Conservation (phyloP, 805 yeast genomes). For the Cyberlindnera mississippiensis region DNA sequence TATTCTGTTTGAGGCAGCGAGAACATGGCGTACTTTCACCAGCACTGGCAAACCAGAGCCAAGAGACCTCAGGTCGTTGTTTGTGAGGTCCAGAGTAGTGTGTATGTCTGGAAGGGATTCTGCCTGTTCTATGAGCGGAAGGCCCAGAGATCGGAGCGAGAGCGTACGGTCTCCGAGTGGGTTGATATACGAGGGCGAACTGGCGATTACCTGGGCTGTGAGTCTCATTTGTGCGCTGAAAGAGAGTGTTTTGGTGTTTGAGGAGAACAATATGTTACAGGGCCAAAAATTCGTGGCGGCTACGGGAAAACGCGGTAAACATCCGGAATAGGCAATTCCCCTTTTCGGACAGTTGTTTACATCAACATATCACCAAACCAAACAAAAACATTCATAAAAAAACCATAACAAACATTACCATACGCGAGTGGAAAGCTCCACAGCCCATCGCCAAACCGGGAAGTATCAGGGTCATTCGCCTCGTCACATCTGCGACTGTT, state of each 20-base stretch:
- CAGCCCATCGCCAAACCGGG: too few relatives aligned
- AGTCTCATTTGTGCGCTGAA: constrained; percentile 40
- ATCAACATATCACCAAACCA: too few relatives aligned
- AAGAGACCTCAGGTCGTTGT: constrained; percentile 62
- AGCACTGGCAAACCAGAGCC: constrained; percentile 39
- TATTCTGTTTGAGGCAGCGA: constrained; percentile 64
- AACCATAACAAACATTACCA: too few relatives aligned
- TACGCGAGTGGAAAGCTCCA: too few relatives aligned
- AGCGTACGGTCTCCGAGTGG: constrained; percentile 40
- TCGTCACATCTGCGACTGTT: background rate
- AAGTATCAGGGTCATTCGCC: too few relatives aligned
- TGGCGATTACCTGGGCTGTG: constrained; percentile 44
- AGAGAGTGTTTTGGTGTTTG: too few relatives aligned
- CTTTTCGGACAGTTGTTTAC: too few relatives aligned
- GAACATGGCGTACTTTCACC: constrained; percentile 43
- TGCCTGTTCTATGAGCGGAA: constrained; percentile 42
- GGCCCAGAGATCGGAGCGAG: constrained; percentile 36
- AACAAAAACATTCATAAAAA: too few relatives aligned
- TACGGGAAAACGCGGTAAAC: too few relatives aligned
- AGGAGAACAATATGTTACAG: too few relatives aligned
- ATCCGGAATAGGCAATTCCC: too few relatives aligned
- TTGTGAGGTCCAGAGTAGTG: constrained; percentile 67
- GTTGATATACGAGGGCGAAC: constrained; percentile 47
- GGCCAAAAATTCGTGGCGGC: too few relatives aligned
- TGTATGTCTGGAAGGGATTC: constrained; percentile 36